These are phyloP conservation scores for Ganoderma leucocontextum DNA, from an alignment of 1,284 basidiomycete species.

Conservation along the genomic window DNA sequence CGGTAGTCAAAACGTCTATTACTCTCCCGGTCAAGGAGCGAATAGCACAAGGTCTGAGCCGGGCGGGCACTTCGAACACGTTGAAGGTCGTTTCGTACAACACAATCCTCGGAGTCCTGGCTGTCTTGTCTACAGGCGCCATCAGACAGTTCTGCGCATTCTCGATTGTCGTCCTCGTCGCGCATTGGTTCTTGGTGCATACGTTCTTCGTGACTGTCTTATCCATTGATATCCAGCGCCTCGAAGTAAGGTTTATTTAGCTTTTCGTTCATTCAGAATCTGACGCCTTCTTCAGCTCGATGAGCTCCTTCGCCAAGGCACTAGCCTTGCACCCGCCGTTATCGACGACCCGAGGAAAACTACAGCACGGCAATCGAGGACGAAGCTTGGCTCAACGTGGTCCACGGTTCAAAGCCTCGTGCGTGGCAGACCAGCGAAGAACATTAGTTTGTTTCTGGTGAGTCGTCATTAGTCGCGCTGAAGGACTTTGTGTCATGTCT, in stretches of 20 bases:
- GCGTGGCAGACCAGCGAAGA: constrained; percentile 79
- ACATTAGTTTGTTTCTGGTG: constrained; percentile 83
- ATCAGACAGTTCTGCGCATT: constrained; percentile 95
- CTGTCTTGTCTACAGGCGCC: constrained; percentile 80
- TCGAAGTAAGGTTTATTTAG: constrained; percentile 65
- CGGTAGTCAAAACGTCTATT: constrained; percentile 90
- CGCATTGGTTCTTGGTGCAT: constrained; percentile 95
- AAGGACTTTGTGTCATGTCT: constrained; percentile 17
- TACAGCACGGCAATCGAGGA: constrained; percentile 47
- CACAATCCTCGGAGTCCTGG: constrained; percentile 81
- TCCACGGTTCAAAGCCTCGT: constrained; percentile 58
- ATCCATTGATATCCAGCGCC: constrained; percentile 89
- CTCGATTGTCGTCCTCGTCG: constrained; percentile 92
- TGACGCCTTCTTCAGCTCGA: constrained; percentile 62
- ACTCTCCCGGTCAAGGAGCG: constrained; percentile 92
- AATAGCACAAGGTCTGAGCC: constrained; percentile 88
- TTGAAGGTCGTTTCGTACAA: constrained; percentile 93
- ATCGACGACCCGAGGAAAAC: constrained; percentile 40
- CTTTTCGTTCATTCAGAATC: neutral
- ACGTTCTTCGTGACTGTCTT: constrained; percentile 92
- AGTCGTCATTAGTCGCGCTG: constrained; percentile 18
- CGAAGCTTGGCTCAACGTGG: constrained; percentile 55
- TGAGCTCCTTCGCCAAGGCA: constrained; percentile 77
- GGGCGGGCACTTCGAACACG: constrained; percentile 91
- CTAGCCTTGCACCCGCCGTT: constrained; percentile 53